Percentiles rank a stretch among this genome's conserved stretches.
These are phyloP conservation scores for Candida pseudoglaebosa DNA, from an alignment of 805 yeast species.

Conservation along the genomic window DNA sequence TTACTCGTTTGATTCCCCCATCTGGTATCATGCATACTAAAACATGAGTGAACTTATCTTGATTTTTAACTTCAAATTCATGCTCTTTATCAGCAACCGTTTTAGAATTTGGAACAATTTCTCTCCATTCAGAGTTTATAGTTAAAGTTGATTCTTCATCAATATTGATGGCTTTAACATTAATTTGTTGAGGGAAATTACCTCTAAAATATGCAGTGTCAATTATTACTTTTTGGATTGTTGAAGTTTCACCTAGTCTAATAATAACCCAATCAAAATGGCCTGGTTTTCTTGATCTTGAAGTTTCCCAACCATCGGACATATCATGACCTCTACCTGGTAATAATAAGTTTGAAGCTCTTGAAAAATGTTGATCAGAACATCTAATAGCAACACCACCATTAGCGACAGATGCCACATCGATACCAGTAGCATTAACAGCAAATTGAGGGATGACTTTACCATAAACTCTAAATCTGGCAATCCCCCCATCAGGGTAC, in stretches of 20 bases:
- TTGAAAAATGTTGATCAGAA: constrained; percentile 92
- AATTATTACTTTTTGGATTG: constrained; percentile 57
- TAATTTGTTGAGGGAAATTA: constrained; percentile 81
- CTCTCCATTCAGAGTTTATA: constrained; percentile 50
- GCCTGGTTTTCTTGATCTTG: constrained; percentile 75
- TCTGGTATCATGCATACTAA: constrained; percentile 86
- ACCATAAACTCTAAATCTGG: constrained; percentile 89
- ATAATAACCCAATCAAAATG: constrained; percentile 92
- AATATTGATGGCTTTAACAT: constrained; percentile 56
- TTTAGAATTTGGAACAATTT: constrained; percentile 61
- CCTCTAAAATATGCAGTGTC: constrained; percentile 96
- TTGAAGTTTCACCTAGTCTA: constrained; percentile 65
- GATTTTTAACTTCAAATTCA: constrained; percentile 35
- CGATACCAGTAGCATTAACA: constrained; percentile 42
- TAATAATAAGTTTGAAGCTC: constrained; percentile 80
- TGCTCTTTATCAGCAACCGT: constrained; percentile 88
- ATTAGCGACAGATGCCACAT: constrained; percentile 74
- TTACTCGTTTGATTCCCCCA: constrained; percentile 91
- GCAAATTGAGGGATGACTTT: constrained; percentile 69
- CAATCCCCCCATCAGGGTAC: constrained; percentile 99
- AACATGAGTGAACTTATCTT: constrained; percentile 59
- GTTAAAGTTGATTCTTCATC: constrained; percentile 31
- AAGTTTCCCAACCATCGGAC: constrained; percentile 99
- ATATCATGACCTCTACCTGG: constrained; percentile 96
- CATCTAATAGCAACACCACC: constrained; percentile 86